A percentile compares a stretch with the other conserved stretches of the same genome.
Conservation (phyloP, 306 rosid species). For the Canavalia gladiata region DNA sequence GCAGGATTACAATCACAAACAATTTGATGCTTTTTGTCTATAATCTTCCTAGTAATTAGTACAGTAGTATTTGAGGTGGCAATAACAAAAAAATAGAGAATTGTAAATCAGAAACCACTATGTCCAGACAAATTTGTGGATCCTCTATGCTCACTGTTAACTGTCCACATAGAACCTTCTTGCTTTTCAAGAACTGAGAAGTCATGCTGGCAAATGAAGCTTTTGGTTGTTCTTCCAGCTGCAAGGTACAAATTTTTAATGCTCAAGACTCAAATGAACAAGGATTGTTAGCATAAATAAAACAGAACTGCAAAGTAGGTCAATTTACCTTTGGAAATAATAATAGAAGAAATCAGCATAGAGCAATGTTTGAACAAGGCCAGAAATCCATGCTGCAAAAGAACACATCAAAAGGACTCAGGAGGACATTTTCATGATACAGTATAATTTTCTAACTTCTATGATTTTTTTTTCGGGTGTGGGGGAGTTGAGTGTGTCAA, state of each 20-base stretch:
- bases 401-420: slow-evolving; percentile 40
- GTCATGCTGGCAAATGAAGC: slow-evolving; percentile 89
- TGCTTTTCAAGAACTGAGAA: slow-evolving; percentile 39
- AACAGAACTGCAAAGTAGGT: slow-evolving; percentile 15
- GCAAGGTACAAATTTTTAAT: slow-evolving; percentile 49
- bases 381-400: slow-evolving; percentile 86
- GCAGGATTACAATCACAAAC: slow-evolving; percentile 39
- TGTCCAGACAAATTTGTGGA: slow-evolving; percentile 43
- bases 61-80: slow-evolving; percentile 49
- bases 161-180: slow-evolving; percentile 41
- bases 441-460: not conserved
- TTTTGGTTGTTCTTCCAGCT: slow-evolving; percentile 91
- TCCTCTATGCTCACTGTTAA: slow-evolving; percentile 44
- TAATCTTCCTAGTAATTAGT: slow-evolving; percentile 49
- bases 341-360: slow-evolving; percentile 95
- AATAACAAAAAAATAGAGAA: slow-evolving; percentile 49
- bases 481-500: not conserved
- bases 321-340: slow-evolving; percentile 82
- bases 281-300: slow-evolving; percentile 1
- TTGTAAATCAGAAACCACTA: slow-evolving; percentile 48
- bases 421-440: slow-evolving; percentile 16
- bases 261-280: slow-evolving; percentile 24
- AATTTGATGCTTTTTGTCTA: slow-evolving; percentile 35
- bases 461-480: not conserved
- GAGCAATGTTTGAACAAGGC: slow-evolving; percentile 82